Percentiles rank a stretch among this genome's conserved stretches.
Conservation (phyloP, 2,329 filamentous ascomycete species). For the Pseudocercospora cruenta region DNA sequence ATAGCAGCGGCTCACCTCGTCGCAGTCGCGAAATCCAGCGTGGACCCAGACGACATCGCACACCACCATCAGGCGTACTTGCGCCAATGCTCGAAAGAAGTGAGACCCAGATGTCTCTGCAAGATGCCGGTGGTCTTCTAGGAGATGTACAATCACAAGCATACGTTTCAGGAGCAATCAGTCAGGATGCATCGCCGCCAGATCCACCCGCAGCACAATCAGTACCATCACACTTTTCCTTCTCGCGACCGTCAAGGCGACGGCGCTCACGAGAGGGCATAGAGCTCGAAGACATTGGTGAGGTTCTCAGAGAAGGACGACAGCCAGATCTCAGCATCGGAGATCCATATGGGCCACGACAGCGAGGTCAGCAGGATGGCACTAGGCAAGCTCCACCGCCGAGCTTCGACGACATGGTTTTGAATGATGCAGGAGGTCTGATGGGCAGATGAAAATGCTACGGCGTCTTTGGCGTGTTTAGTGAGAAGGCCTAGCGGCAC, state of each 20-base stretch:
- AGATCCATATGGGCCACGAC: conserved; percentile 2
- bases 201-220: not conserved
- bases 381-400: not conserved
- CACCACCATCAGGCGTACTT: conserved; percentile 32
- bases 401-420: conserved; percentile 28
- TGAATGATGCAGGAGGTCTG: conserved; percentile 31
- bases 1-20: conserved; percentile 14
- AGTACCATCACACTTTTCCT: not conserved
- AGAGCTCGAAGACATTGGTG: conserved; percentile 28
- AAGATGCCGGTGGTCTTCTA: conserved; percentile 39
- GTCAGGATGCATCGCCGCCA: not conserved
- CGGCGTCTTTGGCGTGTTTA: not conserved
- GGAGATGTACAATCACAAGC: not conserved
- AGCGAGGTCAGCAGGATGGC: not conserved
- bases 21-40: conserved; percentile 20
- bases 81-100: conserved; percentile 34
- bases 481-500: not conserved
- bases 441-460: conserved; percentile 12
- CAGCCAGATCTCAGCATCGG: not conserved
- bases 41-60: not conserved
- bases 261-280: conserved; percentile 17
- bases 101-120: conserved; percentile 35
- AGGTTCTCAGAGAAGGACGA: conserved; percentile 21
- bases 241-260: not conserved
- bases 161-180: not conserved